Percentiles rank a stretch among this genome's conserved stretches.
Evolutionary conservation across 2,329 filamentous ascomycete genomes (phyloP).

Genomic region (Stenocarpella maydis): DNA sequence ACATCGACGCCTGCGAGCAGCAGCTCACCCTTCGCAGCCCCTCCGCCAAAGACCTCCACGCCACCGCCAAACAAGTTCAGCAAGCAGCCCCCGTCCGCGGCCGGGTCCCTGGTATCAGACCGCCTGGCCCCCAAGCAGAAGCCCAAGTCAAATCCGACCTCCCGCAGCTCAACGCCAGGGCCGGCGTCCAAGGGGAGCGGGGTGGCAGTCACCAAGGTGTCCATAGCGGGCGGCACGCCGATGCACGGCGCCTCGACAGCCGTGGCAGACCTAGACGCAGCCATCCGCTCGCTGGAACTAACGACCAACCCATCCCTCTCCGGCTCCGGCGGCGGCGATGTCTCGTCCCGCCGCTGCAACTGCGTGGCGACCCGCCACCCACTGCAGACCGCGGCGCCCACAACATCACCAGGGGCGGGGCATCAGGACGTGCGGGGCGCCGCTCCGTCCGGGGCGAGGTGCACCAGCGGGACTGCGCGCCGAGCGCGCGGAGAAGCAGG

Average conservation of each 20-base stretch:
- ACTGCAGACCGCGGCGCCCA: conserved; percentile 88
- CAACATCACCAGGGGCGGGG: too few species aligned
- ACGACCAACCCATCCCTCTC: conserved; percentile 81
- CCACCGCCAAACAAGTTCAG: conserved; percentile 46
- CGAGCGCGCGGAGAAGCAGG: too few species aligned
- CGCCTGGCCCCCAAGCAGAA: conserved; percentile 62
- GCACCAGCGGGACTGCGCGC: conserved; percentile 69
- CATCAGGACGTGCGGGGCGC: too few species aligned
- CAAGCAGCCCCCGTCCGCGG: conserved; percentile 70
- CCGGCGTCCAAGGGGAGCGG: conserved; percentile 53
- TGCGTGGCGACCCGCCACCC: conserved; percentile 91
- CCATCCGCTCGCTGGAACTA: conserved; percentile 89
- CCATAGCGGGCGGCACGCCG: conserved; percentile 77
- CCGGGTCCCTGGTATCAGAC: conserved; percentile 85
- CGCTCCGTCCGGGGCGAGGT: too few species aligned
- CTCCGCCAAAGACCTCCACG: conserved; percentile 62
- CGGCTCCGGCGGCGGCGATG: conserved; percentile 47
- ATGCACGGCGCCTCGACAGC: conserved; percentile 84
- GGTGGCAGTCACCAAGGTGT: conserved; percentile 68
- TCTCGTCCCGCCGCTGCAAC: conserved; percentile 75
- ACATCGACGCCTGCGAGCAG: conserved; percentile 50
- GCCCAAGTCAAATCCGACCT: conserved; percentile 59
- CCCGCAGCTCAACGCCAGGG: conserved; percentile 60
- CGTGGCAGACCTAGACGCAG: conserved; percentile 76
- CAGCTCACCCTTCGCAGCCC: conserved; percentile 50